Evolutionary conservation across 1,284 basidiomycete species (phyloP), one percentile per base, ranked within the genome.

Genomic region (Pyrrhoderma lamaoense): DNA sequence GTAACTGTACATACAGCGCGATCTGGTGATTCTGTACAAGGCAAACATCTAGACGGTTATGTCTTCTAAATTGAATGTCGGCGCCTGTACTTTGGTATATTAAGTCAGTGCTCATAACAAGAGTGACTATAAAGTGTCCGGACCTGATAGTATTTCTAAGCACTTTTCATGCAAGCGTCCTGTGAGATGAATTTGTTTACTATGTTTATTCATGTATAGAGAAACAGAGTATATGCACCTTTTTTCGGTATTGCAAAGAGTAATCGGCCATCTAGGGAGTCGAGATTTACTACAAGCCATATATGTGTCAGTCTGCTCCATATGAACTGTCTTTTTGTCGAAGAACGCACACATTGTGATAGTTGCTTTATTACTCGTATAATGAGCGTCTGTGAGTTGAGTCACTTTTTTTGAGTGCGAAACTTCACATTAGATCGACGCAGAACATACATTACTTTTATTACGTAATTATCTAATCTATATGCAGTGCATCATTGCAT

Each of bases 231-330:
- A 35, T 34, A 59, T 65, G 46, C 55, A 87, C 94, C 95, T 80
- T 99, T 99, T 74, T 99, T 99, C 1, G 95, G 95, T 60, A 99
- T 91, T 4, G 95, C 95, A 62, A 99, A 95, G 31, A 99, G 73
- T 53, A 97, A 64, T 45, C 94, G 81, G 44, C 82, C 84, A 53
- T 79, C 70, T 49, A 85, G 70, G 39, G 72, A 72, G 50, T 77
- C 78, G 13, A 54, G 39, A 35, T 53, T 45, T 9, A 52, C 54
- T 56, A 31, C 11, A 31, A 31, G 27, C 11, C 27, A 31, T 31
- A 11, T 31, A 31, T 31, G n/a, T n/a, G 27, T 5, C 27, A 31
- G 27, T 5, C 5, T 5, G 11, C 7, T 11, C 16, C 34, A 31
- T 22, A 14, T 21, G 21, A 14, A 45, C n/a, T 22, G 8, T 16